phyloP scores from a whole-genome alignment of 2,329 filamentous ascomycete genomes.

The Bimuria novae-zelandiae region DNA sequence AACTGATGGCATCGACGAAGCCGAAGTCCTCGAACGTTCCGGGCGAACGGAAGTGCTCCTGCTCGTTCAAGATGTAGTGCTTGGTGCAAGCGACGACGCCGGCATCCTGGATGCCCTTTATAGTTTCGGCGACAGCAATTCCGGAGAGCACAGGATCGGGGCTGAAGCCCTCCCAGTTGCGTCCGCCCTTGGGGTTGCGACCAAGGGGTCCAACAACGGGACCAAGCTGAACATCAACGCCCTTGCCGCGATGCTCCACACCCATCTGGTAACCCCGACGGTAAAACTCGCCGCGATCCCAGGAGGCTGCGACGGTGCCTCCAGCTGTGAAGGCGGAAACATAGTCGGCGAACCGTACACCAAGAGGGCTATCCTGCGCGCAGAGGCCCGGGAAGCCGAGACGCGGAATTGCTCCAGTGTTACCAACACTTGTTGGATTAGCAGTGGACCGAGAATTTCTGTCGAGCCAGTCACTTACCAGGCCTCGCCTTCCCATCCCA shows the following conservation, averaged over 20 bases:
- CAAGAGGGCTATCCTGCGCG: slow-evolving; percentile 83
- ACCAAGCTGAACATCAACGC: slow-evolving; percentile 74
- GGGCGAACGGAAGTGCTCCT: slow-evolving; percentile 71
- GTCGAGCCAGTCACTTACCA: slow-evolving; percentile 20
- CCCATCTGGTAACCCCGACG: slow-evolving; percentile 75
- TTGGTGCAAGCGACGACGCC: slow-evolving; percentile 75
- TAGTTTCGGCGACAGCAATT: slow-evolving; percentile 70
- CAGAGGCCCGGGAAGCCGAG: slow-evolving; percentile 76
- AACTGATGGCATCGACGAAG: slow-evolving; percentile 64
- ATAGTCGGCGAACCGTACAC: slow-evolving; percentile 77
- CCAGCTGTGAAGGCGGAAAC: slow-evolving; percentile 81
- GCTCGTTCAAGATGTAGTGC: slow-evolving; percentile 65
- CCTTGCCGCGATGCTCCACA: slow-evolving; percentile 74
- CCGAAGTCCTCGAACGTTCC: slow-evolving; percentile 63
- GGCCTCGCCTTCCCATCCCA: slow-evolving; percentile 64
- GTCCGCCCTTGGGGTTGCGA: slow-evolving; percentile 67
- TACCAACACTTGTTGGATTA: slow-evolving; percentile 64
- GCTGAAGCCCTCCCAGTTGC: slow-evolving; percentile 57
- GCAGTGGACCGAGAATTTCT: neutral
- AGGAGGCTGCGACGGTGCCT: slow-evolving; percentile 81
- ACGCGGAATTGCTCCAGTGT: slow-evolving; percentile 70
- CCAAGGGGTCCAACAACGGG: slow-evolving; percentile 78
- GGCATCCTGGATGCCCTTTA: slow-evolving; percentile 79
- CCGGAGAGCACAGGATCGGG: slow-evolving; percentile 79
- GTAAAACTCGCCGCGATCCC: slow-evolving; percentile 73